Evolutionary conservation across 2,329 filamentous ascomycete genomes (phyloP), one percentile per base, ranked within the genome.

Genomic region (Fusarium brevicatenulatum): DNA sequence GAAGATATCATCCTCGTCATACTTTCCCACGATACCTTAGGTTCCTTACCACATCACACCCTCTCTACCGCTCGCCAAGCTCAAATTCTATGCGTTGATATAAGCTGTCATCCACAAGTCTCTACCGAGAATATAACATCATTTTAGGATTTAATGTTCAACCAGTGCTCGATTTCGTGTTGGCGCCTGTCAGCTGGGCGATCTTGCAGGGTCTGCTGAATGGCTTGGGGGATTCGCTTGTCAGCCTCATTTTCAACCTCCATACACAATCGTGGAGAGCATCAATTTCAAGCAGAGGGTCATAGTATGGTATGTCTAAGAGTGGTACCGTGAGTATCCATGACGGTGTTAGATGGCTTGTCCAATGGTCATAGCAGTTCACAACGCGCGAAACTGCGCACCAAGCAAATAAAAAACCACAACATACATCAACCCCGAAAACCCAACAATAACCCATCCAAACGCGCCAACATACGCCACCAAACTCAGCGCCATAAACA

Each of bases 291-390:
- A 5, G 19, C 12, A 46, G 2, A 2, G 12, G 32, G 11, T 32
- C 9, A 11, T 10, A 32, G 30, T 32, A 32, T 32, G 10, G 4
- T 32, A 11, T 32, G 9, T 32, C 30, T 11, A 11, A 32, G 30
- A 32, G 10, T 32, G 30, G 30, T 32, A 12, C 30, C 30, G 30
- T 32, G 30, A 32, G 10, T 28, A 28, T 8, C 28, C 28, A 6
- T 8, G 28, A 28, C 28, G 28, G 4, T 28, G 28, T 28, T 28
- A 28, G 7, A 39, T 39, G 1, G 21, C 23, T 19, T 19, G 10
- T 10, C 7, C 5, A 12, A 5, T 25, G 0, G 7, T 2, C 16
- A 25, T 25, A 9, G 4, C 8, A 25, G 3, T 11, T 47, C 21
- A 50, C 47, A 13, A 32, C 3, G 47, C 47, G 1, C 47, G 21